Percentiles rank a stretch among this genome's conserved stretches.
These are phyloP conservation scores for Globisporangium cystogenes DNA, from an alignment of 352 stramenopile species.

Conservation along the genomic window DNA sequence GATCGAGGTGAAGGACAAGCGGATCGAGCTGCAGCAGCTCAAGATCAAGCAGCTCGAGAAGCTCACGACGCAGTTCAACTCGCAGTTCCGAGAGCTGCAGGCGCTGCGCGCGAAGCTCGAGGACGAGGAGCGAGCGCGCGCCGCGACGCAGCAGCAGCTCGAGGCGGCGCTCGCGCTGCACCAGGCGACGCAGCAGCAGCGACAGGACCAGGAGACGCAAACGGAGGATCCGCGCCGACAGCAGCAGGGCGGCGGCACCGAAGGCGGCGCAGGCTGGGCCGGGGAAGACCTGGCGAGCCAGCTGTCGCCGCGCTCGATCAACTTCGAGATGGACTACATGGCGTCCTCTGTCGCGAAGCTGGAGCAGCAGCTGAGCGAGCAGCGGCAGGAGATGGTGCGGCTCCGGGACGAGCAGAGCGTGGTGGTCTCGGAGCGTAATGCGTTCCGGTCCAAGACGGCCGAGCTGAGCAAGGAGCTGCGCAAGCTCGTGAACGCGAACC, in stretches of 20 bases:
- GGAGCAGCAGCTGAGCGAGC: constrained; percentile 27
- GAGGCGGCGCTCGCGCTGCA: constrained; percentile 9
- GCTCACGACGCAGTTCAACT: constrained; percentile 34
- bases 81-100: constrained; percentile 44
- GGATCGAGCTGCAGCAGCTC: constrained; percentile 62
- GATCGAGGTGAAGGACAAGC: constrained; percentile 71
- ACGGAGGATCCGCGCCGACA: constrained; percentile 29
- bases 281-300: constrained; percentile 19
- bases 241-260: constrained; percentile 7
- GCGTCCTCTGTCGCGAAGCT: constrained; percentile 29
- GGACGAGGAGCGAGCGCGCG: constrained; percentile 39
- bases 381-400: constrained; percentile 19
- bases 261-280: constrained; percentile 2
- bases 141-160: constrained; percentile 39
- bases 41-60: constrained; percentile 64
- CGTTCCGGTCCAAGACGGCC: constrained; percentile 36
- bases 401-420: constrained; percentile 33
- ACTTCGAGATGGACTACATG: constrained; percentile 17
- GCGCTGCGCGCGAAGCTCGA: constrained; percentile 34
- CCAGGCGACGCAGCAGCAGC: constrained; percentile 8
- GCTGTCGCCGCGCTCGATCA: constrained; percentile 24
- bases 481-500: constrained; percentile 40
- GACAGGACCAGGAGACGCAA: constrained; percentile 30
- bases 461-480: constrained; percentile 60
- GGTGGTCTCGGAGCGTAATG: constrained; percentile 51